Evolutionary conservation across 2,329 filamentous ascomycete species (phyloP).

Genomic region (Podosphaera aphanis): DNA sequence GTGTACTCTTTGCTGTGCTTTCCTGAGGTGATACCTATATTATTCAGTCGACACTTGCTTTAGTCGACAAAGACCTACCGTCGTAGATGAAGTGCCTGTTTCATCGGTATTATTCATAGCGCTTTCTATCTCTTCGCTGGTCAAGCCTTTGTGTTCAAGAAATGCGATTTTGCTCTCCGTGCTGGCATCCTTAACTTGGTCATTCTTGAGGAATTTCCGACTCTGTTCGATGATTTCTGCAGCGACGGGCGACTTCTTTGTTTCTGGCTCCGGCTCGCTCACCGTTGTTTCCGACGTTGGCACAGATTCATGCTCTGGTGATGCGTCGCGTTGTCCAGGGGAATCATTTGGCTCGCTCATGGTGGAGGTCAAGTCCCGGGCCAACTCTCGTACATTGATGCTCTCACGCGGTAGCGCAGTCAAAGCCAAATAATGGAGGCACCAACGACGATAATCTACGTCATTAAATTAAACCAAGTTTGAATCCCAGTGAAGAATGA

Average conservation of each 20-base stretch:
- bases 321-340: slow-evolving; percentile 6
- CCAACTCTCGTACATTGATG: no score
- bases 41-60: not conserved
- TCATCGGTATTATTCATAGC: slow-evolving; percentile 23
- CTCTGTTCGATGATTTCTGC: slow-evolving; percentile 37
- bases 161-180: slow-evolving; percentile 55
- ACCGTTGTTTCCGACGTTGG: not conserved
- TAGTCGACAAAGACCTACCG: not conserved
- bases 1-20: not conserved
- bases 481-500: no score
- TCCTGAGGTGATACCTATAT: not conserved
- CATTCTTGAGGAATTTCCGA: slow-evolving; percentile 51
- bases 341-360: slow-evolving; percentile 13
- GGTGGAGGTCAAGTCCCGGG: not conserved
- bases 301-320: slow-evolving; percentile 8
- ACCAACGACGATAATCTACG: no score
- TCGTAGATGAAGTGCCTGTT: not conserved
- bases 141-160: slow-evolving; percentile 52
- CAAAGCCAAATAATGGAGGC: no score
- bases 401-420: no score
- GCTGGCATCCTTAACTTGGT: slow-evolving; percentile 43
- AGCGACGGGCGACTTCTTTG: slow-evolving; percentile 3
- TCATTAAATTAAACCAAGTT: no score
- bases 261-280: slow-evolving; percentile 3
- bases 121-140: slow-evolving; percentile 39